These are phyloP conservation scores for Caryopteris hybrid DNA, from an alignment of 305 asterid genomes.

Conservation along the genomic window DNA sequence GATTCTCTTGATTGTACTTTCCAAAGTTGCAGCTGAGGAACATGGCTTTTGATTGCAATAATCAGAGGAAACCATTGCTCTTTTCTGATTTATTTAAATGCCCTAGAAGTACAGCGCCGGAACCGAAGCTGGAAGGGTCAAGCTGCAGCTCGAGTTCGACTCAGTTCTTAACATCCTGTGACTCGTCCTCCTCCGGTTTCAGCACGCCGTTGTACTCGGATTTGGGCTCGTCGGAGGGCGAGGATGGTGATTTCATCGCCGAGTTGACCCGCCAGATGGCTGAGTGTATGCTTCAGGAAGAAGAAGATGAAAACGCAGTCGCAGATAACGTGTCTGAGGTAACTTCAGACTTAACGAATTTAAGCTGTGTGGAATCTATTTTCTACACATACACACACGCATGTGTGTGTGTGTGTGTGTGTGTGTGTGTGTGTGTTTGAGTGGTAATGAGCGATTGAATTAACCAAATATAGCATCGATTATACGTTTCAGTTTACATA, in stretches of 20 bases:
- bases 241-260: constrained; percentile 52
- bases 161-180: constrained; percentile 31
- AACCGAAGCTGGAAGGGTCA: neutral
- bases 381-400: neutral
- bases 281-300: constrained; percentile 70
- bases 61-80: constrained; percentile 23
- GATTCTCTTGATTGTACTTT: neutral
- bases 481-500: neutral
- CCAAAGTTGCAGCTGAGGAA: neutral
- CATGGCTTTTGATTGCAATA: constrained; percentile 26
- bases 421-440: too few relatives aligned
- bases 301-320: constrained; percentile 22
- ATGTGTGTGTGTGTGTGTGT: neutral
- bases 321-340: constrained; percentile 29
- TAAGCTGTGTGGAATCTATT: neutral
- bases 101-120: neutral
- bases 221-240: constrained; percentile 50
- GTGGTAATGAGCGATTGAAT: neutral
- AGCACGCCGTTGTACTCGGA: constrained; percentile 67
- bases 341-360: neutral
- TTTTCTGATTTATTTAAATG: constrained; percentile 45
- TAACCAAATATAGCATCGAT: too few relatives aligned
- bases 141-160: constrained; percentile 32
- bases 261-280: constrained; percentile 86
- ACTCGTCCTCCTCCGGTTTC: constrained; percentile 52